phyloP scores from a whole-genome alignment of 2,329 filamentous ascomycete species.

The Neopestalotiopsis clavispora region DNA sequence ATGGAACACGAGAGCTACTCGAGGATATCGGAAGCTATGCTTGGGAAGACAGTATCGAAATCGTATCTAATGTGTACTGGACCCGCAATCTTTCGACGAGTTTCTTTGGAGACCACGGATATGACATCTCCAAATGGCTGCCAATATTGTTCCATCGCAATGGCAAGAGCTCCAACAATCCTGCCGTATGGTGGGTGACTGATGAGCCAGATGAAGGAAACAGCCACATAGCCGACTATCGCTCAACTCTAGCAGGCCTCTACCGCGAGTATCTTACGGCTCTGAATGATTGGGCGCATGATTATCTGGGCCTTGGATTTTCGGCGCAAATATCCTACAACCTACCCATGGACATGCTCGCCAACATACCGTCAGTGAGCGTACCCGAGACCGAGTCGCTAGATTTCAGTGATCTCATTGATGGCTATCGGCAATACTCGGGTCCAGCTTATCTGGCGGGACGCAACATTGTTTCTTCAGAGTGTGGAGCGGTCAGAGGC shows the following conservation, averaged over 20 bases:
- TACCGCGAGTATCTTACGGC: constrained; percentile 1
- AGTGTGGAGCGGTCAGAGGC: not conserved
- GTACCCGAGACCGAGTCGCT: not conserved
- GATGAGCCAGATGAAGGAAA: not conserved
- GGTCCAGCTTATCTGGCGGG: not conserved
- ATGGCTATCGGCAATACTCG: not conserved
- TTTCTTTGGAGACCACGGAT: not conserved
- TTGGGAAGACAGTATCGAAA: constrained; percentile 6
- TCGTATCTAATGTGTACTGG: not conserved
- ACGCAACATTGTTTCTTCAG: not conserved
- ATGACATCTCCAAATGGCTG: not conserved
- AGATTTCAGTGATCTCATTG: not conserved
- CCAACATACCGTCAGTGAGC: not conserved
- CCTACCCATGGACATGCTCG: constrained; percentile 6
- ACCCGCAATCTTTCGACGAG: not conserved
- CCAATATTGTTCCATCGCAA: not conserved
- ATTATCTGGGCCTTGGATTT: not conserved
- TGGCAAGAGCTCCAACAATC: not conserved
- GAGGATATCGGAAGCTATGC: not conserved
- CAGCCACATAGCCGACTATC: not conserved
- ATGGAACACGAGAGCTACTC: not conserved
- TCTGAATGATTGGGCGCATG: not conserved
- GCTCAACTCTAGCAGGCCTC: not conserved
- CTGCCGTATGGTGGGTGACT: not conserved
- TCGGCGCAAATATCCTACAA: constrained; percentile 4